Conservation (phyloP, 305 asterid genomes). For the Fraxinus floribunda region DNA sequence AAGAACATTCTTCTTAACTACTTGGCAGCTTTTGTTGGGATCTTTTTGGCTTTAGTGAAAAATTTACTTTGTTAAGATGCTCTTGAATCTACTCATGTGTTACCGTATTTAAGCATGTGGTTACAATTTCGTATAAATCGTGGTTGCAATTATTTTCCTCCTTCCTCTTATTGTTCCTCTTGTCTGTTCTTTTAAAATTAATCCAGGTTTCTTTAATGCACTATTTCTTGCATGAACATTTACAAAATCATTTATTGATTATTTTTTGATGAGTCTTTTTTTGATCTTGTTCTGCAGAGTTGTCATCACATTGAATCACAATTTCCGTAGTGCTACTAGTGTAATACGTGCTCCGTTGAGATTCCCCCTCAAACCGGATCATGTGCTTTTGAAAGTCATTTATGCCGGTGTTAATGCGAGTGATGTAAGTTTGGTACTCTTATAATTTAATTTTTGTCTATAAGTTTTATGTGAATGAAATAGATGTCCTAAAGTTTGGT, state of each 20-base stretch:
- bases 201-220: neutral
- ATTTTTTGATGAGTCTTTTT: conserved; percentile 22
- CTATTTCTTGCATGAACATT: neutral
- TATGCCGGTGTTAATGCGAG: conserved; percentile 99
- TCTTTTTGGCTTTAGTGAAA: neutral
- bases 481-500: neutral
- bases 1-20: neutral
- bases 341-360: conserved; percentile 58
- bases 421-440: conserved; percentile 66
- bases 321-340: conserved; percentile 75
- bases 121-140: neutral
- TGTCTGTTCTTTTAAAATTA: neutral
- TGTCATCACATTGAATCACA: conserved; percentile 85
- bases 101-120: neutral
- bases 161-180: neutral
- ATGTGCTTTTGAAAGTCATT: conserved; percentile 80
- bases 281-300: conserved; percentile 47
- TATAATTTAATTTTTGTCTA: neutral
- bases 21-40: neutral
- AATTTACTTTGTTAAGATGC: neutral
- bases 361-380: conserved; percentile 71
- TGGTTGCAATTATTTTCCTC: neutral
- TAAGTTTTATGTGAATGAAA: neutral
- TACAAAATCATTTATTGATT: conserved; percentile 18
- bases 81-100: neutral